Conservation (phyloP, 352 stramenopile genomes). For the Globisporangium emineosum region DNA sequence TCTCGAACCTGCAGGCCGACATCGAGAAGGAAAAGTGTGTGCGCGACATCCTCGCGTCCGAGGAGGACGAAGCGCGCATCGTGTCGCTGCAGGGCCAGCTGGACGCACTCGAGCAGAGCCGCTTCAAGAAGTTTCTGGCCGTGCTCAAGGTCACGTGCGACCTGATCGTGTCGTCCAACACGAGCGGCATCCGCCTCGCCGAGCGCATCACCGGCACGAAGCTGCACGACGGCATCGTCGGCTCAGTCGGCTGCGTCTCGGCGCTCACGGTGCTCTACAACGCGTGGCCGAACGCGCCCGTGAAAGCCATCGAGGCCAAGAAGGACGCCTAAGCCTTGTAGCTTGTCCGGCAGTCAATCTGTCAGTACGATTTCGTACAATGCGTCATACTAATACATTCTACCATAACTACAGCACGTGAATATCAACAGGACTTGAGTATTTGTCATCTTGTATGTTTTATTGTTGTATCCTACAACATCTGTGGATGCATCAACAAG, state of each 20-base stretch:
- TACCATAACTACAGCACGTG: not conserved
- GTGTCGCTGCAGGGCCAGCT: slow-evolving; percentile 55
- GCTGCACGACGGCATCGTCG: slow-evolving; percentile 84
- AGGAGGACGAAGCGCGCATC: slow-evolving; percentile 59
- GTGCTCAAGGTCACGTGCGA: slow-evolving; percentile 85
- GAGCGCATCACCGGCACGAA: slow-evolving; percentile 79
- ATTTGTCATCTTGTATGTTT: not conserved
- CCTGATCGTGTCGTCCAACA: slow-evolving; percentile 86
- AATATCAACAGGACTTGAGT: not conserved
- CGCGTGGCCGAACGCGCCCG: slow-evolving; percentile 53
- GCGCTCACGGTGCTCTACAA: slow-evolving; percentile 85
- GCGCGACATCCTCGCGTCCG: slow-evolving; percentile 61
- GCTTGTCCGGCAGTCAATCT: too few species aligned
- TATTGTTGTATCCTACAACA: not conserved
- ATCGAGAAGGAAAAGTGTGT: slow-evolving; percentile 82
- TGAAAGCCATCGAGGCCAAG: slow-evolving; percentile 17
- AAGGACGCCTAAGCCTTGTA: slow-evolving; percentile 10
- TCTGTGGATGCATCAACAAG: not conserved
- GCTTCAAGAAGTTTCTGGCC: slow-evolving; percentile 80
- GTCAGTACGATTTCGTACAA: not conserved
- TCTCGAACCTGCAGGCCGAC: slow-evolving; percentile 71
- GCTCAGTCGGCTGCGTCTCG: slow-evolving; percentile 73
- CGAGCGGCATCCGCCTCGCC: slow-evolving; percentile 62
- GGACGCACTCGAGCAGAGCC: slow-evolving; percentile 47
- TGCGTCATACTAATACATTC: not conserved